A percentile compares a stretch with the other conserved stretches of the same genome.
phyloP scores from a whole-genome alignment of 805 yeast genomes.

The Ogataea saltuana region DNA sequence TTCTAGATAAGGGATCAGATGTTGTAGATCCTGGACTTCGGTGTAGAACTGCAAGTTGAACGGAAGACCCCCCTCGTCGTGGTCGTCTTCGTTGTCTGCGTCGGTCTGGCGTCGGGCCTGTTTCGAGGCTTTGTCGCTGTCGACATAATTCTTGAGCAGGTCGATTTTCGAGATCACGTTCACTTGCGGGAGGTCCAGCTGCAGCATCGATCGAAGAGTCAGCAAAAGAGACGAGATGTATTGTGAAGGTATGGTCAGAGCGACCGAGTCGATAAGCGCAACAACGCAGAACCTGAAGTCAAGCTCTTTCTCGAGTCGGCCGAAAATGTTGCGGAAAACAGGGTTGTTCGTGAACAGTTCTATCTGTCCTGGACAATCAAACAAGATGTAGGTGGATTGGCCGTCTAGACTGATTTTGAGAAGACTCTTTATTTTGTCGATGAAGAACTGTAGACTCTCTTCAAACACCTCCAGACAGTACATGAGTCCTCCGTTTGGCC shows the following conservation, averaged over 20 bases:
- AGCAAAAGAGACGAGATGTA: slow-evolving; percentile 79
- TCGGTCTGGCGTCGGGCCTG: slow-evolving; percentile 20
- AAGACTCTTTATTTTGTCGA: slow-evolving; percentile 55
- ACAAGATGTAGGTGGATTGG: slow-evolving; percentile 60
- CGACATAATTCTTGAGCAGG: slow-evolving; percentile 55
- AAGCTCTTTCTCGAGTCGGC: slow-evolving; percentile 57
- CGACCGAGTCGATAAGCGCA: slow-evolving; percentile 78
- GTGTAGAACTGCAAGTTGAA: slow-evolving; percentile 85
- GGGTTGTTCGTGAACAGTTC: slow-evolving; percentile 91
- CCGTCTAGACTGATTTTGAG: slow-evolving; percentile 45
- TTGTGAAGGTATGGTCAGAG: slow-evolving; percentile 83
- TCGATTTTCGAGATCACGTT: slow-evolving; percentile 94
- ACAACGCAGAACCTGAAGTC: slow-evolving; percentile 83
- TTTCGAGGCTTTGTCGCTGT: slow-evolving; percentile 28
- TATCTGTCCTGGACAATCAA: slow-evolving; percentile 96
- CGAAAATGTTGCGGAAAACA: slow-evolving; percentile 68
- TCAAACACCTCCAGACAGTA: slow-evolving; percentile 75
- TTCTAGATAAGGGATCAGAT: slow-evolving; percentile 65
- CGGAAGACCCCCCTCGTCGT: slow-evolving; percentile 63
- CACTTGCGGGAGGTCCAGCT: slow-evolving; percentile 87
- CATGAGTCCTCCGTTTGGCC: slow-evolving; percentile 86
- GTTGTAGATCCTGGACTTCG: slow-evolving; percentile 81
- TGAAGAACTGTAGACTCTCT: slow-evolving; percentile 56
- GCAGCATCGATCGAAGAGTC: slow-evolving; percentile 88
- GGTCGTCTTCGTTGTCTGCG: slow-evolving; percentile 11